These are phyloP conservation scores for Luvunga scandens DNA, from an alignment of 345 rosid genomes.

Conservation along the genomic window DNA sequence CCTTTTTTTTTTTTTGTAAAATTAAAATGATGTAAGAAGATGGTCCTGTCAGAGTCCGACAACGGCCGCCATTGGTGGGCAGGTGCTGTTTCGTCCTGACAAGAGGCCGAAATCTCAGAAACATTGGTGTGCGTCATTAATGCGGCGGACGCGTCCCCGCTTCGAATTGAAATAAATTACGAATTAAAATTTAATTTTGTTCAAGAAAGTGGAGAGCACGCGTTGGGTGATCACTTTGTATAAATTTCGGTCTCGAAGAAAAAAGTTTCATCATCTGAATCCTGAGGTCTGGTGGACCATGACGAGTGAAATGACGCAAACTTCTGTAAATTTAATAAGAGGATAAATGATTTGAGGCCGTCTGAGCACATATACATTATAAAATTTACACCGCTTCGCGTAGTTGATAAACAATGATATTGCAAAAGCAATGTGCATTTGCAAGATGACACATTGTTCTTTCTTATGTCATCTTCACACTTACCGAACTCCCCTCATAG, in stretches of 20 bases:
- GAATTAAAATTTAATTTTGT: neutral
- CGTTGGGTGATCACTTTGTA: neutral
- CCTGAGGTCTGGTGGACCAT: conserved; percentile 23
- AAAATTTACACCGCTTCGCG: neutral
- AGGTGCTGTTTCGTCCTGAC: neutral
- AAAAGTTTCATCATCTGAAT: neutral
- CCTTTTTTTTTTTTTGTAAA: no score
- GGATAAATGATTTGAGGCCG: no score
- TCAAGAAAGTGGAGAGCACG: conserved; percentile 9
- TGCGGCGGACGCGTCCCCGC: conserved; percentile 8
- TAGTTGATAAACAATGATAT: conserved; percentile 1
- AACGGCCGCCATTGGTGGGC: conserved; percentile 20
- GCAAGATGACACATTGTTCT: neutral
- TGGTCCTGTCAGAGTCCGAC: conserved; percentile 24
- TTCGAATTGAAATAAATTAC: neutral
- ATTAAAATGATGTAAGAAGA: neutral
- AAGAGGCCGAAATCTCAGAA: neutral
- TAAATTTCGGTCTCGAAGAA: neutral
- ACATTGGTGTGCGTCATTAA: neutral
- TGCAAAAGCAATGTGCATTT: neutral
- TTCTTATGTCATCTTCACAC: conserved; percentile 17
- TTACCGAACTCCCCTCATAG: neutral
- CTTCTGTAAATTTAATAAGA: conserved; percentile 8
- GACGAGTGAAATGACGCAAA: conserved; percentile 33
- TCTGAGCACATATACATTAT: neutral